A percentile compares a stretch with the other conserved stretches of the same genome.
Evolutionary conservation across 805 yeast genomes (phyloP).

Genomic region (Wickerhamiella vanderwaltii): DNA sequence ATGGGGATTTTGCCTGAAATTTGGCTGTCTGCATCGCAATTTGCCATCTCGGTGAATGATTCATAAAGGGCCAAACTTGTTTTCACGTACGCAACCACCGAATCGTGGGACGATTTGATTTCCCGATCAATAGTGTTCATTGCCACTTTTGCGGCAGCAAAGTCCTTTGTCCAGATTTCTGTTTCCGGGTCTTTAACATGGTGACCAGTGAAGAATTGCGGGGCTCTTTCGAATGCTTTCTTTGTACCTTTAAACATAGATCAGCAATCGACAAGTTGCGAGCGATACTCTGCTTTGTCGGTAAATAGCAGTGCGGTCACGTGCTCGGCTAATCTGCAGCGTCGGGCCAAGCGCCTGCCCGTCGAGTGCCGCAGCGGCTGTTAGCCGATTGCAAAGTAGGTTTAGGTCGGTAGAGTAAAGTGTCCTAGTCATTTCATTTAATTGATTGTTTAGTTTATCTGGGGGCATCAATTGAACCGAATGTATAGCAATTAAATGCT

Average conservation of each 20-base stretch:
- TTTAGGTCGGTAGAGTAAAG: too few relatives aligned
- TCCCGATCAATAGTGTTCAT: slow-evolving; percentile 7
- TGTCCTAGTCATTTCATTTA: too few relatives aligned
- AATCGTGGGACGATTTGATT: background rate
- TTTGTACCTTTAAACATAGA: slow-evolving; percentile 6
- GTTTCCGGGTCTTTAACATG: slow-evolving; percentile 8
- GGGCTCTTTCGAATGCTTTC: slow-evolving; percentile 9
- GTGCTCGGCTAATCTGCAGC: background rate
- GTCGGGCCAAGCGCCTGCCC: too few relatives aligned
- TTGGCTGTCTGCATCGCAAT: slow-evolving; percentile 4
- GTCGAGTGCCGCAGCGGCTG: too few relatives aligned
- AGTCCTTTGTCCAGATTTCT: slow-evolving; percentile 9
- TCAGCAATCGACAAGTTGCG: too few relatives aligned
- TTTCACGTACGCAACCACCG: background rate
- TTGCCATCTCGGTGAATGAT: background rate
- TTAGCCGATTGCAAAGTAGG: too few relatives aligned
- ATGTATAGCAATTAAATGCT: too few relatives aligned
- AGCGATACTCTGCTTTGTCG: too few relatives aligned
- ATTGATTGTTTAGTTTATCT: too few relatives aligned
- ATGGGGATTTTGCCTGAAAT: background rate
- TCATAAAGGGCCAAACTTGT: background rate
- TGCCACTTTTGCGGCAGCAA: slow-evolving; percentile 8
- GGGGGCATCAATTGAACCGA: too few relatives aligned
- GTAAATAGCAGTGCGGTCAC: background rate
- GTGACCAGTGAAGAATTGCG: slow-evolving; percentile 1